A percentile compares a stretch with the other conserved stretches of the same genome.
These are phyloP conservation scores for Colletotrichum tanaceti DNA, from an alignment of 2,329 filamentous ascomycete species.

Conservation along the genomic window DNA sequence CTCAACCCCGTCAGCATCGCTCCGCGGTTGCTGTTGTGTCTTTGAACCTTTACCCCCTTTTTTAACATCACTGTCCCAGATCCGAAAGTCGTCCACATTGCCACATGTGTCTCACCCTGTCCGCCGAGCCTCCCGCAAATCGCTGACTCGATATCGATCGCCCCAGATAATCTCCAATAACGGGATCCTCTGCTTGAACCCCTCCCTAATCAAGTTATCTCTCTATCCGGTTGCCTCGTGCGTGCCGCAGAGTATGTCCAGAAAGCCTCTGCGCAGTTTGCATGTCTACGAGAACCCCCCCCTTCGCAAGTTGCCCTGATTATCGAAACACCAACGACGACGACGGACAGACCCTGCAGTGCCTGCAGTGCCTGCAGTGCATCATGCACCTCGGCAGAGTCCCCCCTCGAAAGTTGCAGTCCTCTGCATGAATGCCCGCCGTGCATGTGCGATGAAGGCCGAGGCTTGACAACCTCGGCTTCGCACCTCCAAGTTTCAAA, in stretches of 20 bases:
- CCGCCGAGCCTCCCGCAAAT: neutral
- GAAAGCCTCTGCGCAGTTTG: too few relatives aligned
- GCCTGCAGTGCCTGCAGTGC: too few relatives aligned
- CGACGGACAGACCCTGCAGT: neutral
- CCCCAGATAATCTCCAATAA: too few relatives aligned
- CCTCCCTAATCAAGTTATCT: too few relatives aligned
- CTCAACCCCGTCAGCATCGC: neutral
- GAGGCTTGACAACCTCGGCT: conserved; percentile 1
- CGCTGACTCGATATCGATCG: neutral
- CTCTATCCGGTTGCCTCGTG: neutral
- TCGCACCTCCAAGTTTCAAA: neutral
- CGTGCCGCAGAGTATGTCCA: neutral
- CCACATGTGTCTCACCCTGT: neutral
- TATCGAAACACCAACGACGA: too few relatives aligned
- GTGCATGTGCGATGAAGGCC: conserved; percentile 10
- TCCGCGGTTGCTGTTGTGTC: neutral
- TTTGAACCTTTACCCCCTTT: neutral
- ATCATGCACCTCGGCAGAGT: neutral
- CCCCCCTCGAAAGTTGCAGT: neutral
- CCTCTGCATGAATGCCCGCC: neutral
- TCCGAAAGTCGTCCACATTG: neutral
- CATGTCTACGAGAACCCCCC: too few relatives aligned
- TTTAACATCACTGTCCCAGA: too few relatives aligned
- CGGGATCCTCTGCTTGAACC: neutral
- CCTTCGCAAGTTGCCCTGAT: too few relatives aligned